These are phyloP conservation scores for Metschnikowia anglica DNA, from an alignment of 805 yeast genomes.

Conservation along the genomic window DNA sequence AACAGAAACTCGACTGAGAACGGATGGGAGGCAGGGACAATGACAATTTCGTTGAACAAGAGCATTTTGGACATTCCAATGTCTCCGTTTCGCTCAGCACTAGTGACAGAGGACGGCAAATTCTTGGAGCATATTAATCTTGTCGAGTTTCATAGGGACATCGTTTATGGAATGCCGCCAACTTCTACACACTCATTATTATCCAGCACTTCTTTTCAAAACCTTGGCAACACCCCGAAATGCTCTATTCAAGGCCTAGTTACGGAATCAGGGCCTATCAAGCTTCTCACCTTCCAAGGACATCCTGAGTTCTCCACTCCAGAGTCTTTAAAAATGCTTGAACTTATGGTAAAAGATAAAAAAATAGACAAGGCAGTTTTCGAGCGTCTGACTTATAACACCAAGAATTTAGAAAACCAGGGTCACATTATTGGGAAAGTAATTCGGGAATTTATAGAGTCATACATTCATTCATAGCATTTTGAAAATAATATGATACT, in stretches of 20 bases:
- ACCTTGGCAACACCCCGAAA: slow-evolving; percentile 52
- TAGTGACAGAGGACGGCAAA: slow-evolving; percentile 53
- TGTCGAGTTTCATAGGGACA: slow-evolving; percentile 40
- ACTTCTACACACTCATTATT: slow-evolving; percentile 24
- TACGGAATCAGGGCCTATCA: slow-evolving; percentile 41
- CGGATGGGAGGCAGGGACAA: slow-evolving; percentile 76
- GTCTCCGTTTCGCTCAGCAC: slow-evolving; percentile 25
- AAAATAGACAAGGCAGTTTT: slow-evolving; percentile 26
- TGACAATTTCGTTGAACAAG: slow-evolving; percentile 47
- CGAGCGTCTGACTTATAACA: slow-evolving; percentile 29
- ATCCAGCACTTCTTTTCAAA: slow-evolving; percentile 27
- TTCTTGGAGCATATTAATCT: slow-evolving; percentile 43
- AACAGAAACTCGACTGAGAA: slow-evolving; percentile 45
- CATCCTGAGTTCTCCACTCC: slow-evolving; percentile 75
- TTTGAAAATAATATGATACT: neutral
- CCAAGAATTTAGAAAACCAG: slow-evolving; percentile 37
- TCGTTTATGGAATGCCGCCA: slow-evolving; percentile 40
- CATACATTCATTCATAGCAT: slow-evolving; percentile 8
- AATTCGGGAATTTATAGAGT: slow-evolving; percentile 33
- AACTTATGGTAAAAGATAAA: slow-evolving; percentile 19
- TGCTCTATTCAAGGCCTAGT: slow-evolving; percentile 70
- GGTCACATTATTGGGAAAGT: slow-evolving; percentile 39
- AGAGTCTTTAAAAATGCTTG: slow-evolving; percentile 27
- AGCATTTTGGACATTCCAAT: slow-evolving; percentile 30
- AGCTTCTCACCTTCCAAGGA: slow-evolving; percentile 74